Conservation (phyloP, 2,329 filamentous ascomycete species). For the Fusarium ramigenum region DNA sequence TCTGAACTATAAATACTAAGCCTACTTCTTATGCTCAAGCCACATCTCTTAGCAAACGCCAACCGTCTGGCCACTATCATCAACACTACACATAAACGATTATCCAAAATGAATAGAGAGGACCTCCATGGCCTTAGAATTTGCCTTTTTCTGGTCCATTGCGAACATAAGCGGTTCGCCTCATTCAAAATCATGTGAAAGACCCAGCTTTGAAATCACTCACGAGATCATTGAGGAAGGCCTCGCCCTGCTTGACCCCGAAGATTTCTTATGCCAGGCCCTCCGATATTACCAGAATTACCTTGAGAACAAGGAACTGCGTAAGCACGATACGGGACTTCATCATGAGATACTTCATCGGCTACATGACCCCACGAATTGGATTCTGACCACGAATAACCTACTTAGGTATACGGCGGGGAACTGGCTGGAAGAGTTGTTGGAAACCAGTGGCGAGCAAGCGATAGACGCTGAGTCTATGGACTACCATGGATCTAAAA, state of each 20-base stretch:
- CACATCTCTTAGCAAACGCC: background rate
- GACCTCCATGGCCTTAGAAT: background rate
- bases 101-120: background rate
- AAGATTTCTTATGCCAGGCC: background rate
- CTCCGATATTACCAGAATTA: background rate
- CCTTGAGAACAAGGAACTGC: background rate
- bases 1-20: background rate
- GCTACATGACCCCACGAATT: background rate
- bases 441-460: background rate
- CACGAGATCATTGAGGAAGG: background rate
- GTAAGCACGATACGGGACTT: background rate
- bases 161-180: rapidly evolving
- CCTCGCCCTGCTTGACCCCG: background rate
- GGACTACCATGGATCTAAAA: background rate
- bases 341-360: background rate
- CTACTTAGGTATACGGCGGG: background rate
- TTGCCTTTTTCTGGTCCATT: background rate
- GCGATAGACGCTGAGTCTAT: background rate
- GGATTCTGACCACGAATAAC: background rate
- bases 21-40: background rate
- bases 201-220: background rate
- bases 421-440: background rate
- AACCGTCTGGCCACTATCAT: no score
- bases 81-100: background rate
- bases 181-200: no score